Base-by-base conservation (phyloP, 495 filamentous ascomycete species). In the Chlorociboria aeruginascens region DNA sequence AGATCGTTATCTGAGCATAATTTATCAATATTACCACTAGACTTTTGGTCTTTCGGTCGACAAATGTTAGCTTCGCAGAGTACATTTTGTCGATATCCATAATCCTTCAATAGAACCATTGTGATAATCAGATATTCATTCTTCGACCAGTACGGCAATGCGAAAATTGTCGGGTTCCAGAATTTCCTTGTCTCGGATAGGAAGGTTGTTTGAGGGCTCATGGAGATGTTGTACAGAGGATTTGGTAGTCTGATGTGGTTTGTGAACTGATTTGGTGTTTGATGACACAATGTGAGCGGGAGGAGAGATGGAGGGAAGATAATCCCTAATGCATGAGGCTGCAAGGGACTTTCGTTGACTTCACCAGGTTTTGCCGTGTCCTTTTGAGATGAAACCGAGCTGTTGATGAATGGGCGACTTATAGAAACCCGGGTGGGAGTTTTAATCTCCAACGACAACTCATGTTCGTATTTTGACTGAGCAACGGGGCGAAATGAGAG, bases 101-200 rank as follows among this genome's bases (percentile, higher is more conserved):
- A 49, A 6, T 65, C 65, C 41, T 63, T 52, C 2, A 63, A 64
- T 13, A 63, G 45, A 33, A 68, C 62, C 32, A 66, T 46, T 42
- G 55, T 61, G 10, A 67, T 58, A 28, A 68, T 43, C 6, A 68
- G 51, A 40, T 65, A 68, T 31, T 68, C 63, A 29, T 66, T 66
- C 34, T 58, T 39, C 11, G 63, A 58, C 65, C 65, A 67, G 48
- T 60, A 58, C 6, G 65, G 65, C 32, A 68, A 50, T 0, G 65
- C 60, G 14, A 68, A 54, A 20, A 68, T 59, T 32, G 65, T 66
- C 6, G 65, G 65, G 28, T 68, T 68, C 64, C 64, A 66, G 49
- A 67, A 67, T 13, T 52, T 51, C 32, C 61, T 50, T 3, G 34
- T 46, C 16, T 66, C 61, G 3, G 46, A 39, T 32, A 42, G 52